Evolutionary conservation across 2,329 filamentous ascomycete species (phyloP), one percentile per base, ranked within the genome.

Genomic region (Trichothecium roseum): DNA sequence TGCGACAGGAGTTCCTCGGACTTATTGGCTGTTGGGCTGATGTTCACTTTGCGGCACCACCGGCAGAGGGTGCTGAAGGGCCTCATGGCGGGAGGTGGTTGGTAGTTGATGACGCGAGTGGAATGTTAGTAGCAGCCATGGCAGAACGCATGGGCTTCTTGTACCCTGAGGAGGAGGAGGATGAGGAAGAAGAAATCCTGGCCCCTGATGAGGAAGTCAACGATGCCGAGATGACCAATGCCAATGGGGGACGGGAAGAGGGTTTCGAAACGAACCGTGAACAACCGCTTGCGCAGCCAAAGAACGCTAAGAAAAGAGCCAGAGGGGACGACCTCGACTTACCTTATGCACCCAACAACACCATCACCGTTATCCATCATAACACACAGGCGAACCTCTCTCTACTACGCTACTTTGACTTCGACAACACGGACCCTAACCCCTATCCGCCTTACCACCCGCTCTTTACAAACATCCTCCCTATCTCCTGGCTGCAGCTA

Each of bases 401-500:
- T 14, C 72, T 91, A 33, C 72, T 98, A 15, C 84, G 84, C 54
- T 93, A 94, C 66, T 96, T 94, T 61, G 77, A 78, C 55, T 96
- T 80, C 61, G 86, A 94, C 58, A 64, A 71, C 45, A 72, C 73
- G 39, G 76, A 75, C 42, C 76, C 79, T 30, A 71, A 69, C 44
- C 72, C 59, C 9, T 68, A 48, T 31, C 56, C 67, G 36, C 66
- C 72, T 12, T 66, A 76, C 17, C 91, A 96, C 53, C 89, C 91
- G 1, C 74, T 98, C 9, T 73, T 81, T 56, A 80, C 74, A 13
- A 81, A 91, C 53, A 74, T 98, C 35, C 81, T 89, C 49, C 76
- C 81, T 5, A 66, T 96, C 20, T 89, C 85, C 18, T 98, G 89
- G 88, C 73, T 98, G 3, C 89, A 96, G 58, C 74, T 98, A 5